phyloP scores from a whole-genome alignment of 345 rosid species.

The Rubroshorea leprosula region DNA sequence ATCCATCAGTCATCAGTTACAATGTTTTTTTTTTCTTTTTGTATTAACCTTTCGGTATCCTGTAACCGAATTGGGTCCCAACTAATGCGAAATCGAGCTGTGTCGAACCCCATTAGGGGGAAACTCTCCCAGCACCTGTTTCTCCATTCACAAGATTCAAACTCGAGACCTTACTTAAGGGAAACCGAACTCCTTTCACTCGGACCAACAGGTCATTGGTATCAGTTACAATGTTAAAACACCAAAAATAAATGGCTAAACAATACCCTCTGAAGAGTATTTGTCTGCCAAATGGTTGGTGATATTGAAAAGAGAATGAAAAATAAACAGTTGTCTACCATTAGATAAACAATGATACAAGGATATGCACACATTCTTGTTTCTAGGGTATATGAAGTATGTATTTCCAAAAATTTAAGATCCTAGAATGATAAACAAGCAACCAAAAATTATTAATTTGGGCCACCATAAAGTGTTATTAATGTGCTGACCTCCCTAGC shows the following conservation, averaged over 20 bases:
- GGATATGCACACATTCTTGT: not conserved
- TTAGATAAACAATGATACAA: constrained; percentile 11
- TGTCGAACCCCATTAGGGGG: too few relatives aligned
- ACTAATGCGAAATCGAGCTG: too few relatives aligned
- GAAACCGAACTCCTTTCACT: too few relatives aligned
- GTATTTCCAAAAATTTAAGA: not conserved
- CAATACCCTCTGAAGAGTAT: constrained; percentile 74
- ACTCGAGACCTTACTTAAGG: too few relatives aligned
- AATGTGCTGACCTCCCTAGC: constrained; percentile 42
- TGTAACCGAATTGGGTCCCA: too few relatives aligned
- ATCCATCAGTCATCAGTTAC: not conserved
- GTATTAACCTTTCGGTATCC: too few relatives aligned
- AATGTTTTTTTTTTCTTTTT: too few relatives aligned
- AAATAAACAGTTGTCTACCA: constrained; percentile 22
- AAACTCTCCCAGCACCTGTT: too few relatives aligned
- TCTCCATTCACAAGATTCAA: too few relatives aligned
- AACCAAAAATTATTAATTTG: not conserved
- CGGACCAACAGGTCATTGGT: too few relatives aligned
- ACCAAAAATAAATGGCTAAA: constrained; percentile 11
- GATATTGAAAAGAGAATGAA: constrained; percentile 46
- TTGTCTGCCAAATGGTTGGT: constrained; percentile 59
- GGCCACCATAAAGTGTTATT: too few relatives aligned
- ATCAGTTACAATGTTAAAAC: constrained; percentile 2
- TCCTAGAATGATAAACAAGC: not conserved
- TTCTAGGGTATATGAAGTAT: not conserved